Evolutionary conservation across 1,284 basidiomycete genomes (phyloP).

Genomic region (Trametes hirsuta): DNA sequence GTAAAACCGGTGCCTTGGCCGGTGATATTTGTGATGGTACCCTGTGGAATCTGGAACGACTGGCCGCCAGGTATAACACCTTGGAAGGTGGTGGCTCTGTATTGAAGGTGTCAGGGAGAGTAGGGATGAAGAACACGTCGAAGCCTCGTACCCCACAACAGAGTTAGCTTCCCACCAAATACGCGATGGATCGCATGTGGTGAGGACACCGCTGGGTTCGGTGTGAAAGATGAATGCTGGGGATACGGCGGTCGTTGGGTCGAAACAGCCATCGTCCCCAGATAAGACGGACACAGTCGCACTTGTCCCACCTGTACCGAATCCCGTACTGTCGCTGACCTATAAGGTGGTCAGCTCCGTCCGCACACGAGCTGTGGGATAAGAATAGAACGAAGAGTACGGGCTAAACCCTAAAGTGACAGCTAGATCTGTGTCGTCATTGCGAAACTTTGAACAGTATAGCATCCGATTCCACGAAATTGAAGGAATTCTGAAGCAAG

Average conservation of each 20-base stretch:
- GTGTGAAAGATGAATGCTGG: constrained; percentile 65
- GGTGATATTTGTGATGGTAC: constrained; percentile 43
- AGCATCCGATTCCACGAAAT: too few species aligned
- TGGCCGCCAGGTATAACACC: constrained; percentile 80
- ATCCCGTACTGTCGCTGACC: constrained; percentile 72
- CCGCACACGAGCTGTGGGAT: neutral
- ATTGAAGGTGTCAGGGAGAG: neutral
- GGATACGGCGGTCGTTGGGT: constrained; percentile 48
- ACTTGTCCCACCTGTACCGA: constrained; percentile 77
- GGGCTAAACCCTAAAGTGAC: neutral
- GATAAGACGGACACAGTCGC: constrained; percentile 56
- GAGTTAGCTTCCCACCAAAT: constrained; percentile 61
- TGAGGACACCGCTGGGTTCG: constrained; percentile 59
- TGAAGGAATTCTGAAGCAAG: too few species aligned
- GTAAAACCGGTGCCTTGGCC: constrained; percentile 61
- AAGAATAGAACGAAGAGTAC: neutral
- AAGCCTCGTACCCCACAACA: constrained; percentile 55
- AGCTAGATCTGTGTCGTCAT: too few species aligned
- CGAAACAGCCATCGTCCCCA: constrained; percentile 63
- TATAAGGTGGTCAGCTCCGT: constrained; percentile 32
- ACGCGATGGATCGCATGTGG: constrained; percentile 61
- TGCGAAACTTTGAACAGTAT: too few species aligned
- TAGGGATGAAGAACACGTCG: neutral
- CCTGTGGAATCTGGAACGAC: constrained; percentile 65
- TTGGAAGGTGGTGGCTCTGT: constrained; percentile 59